Evolutionary conservation across 1,139 yeast species (phyloP).

Genomic region (Yamadazyma trypodendri): DNA sequence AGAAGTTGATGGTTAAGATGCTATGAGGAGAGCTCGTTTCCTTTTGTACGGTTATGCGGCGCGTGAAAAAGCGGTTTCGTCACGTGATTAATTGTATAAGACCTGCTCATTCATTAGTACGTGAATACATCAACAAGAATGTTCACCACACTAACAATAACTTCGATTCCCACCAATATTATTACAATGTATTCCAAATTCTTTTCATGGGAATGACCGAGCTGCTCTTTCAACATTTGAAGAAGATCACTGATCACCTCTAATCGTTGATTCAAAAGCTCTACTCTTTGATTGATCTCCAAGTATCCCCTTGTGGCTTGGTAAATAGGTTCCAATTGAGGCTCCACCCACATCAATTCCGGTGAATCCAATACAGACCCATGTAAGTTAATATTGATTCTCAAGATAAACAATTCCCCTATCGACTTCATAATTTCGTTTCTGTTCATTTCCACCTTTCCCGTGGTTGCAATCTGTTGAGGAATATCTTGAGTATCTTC

Average conservation of each 20-base stretch:
- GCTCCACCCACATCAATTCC: conserved; percentile 98
- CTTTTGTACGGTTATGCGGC: no score
- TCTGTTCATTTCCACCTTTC: conserved; percentile 91
- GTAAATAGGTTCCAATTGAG: conserved; percentile 93
- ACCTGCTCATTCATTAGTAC: conserved; percentile 15
- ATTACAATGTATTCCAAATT: conserved; percentile 90
- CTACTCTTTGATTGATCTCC: conserved; percentile 91
- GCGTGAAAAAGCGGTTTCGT: no score
- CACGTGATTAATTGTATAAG: background rate
- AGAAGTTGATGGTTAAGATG: no score
- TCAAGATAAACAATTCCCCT: conserved; percentile 87
- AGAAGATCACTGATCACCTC: conserved; percentile 91
- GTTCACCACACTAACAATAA: conserved; percentile 81
- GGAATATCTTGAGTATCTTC: conserved; percentile 97
- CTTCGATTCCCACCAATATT: conserved; percentile 89
- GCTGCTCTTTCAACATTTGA: conserved; percentile 94
- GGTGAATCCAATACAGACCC: conserved; percentile 96
- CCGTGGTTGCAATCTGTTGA: conserved; percentile 89
- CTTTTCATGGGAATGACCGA: conserved; percentile 90
- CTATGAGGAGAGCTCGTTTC: no score
- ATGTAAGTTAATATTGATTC: conserved; percentile 89
- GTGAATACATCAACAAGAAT: conserved; percentile 44
- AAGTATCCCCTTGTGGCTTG: conserved; percentile 94
- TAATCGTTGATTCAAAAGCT: conserved; percentile 80
- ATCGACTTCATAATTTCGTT: conserved; percentile 95